Conservation (phyloP, 345 rosid genomes). For the Moricandia arvensis region DNA sequence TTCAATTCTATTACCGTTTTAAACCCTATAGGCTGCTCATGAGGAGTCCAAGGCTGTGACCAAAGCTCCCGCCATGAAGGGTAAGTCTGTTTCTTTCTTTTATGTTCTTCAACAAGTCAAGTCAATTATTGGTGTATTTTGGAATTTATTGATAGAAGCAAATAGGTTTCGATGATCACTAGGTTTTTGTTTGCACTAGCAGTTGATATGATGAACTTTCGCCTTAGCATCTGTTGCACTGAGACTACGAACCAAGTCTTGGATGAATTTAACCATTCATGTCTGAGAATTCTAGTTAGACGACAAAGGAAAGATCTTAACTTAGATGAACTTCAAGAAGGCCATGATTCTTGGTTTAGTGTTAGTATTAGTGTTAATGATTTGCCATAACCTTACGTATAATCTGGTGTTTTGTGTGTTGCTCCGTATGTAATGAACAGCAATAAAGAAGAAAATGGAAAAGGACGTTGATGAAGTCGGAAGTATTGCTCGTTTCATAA, state of each 20-base stretch:
- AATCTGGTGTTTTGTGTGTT: conserved; percentile 21
- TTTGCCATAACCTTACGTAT: neutral
- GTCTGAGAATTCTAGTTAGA: neutral
- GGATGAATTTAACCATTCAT: neutral
- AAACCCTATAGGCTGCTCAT: conserved; percentile 64
- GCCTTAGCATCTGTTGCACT: neutral
- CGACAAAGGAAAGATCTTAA: neutral
- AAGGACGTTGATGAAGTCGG: conserved; percentile 93
- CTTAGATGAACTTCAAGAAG: neutral
- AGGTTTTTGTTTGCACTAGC: neutral
- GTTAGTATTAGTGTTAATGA: neutral
- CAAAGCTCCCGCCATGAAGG: conserved; percentile 93
- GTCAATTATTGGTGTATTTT: neutral
- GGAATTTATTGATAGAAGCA: neutral
- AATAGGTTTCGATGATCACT: neutral
- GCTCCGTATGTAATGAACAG: conserved; percentile 42
- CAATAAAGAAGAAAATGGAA: conserved; percentile 88
- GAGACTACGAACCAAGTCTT: neutral
- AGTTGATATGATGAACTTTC: conserved; percentile 2
- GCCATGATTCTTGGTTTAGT: neutral
- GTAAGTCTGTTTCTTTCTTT: conserved; percentile 32
- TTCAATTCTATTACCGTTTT: neutral
- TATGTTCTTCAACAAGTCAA: neutral
- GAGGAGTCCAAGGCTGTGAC: conserved; percentile 94
- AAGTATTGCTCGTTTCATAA: conserved; percentile 69